Percentiles rank a stretch among this genome's conserved stretches.
These are phyloP conservation scores for Ceratobasidium sp. DNA, from an alignment of 1,284 basidiomycete species.

Conservation along the genomic window DNA sequence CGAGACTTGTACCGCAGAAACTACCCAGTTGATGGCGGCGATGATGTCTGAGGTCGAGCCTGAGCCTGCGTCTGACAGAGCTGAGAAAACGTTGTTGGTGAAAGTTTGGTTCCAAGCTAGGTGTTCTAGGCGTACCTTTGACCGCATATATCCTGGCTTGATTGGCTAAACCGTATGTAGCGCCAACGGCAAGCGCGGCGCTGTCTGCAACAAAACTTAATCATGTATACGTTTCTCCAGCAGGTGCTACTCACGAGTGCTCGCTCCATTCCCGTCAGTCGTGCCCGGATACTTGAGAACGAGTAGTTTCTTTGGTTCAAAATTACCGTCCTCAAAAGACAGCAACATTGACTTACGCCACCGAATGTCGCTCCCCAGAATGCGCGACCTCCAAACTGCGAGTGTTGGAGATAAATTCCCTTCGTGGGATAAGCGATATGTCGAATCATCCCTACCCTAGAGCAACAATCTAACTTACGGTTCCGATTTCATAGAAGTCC, in stretches of 20 bases:
- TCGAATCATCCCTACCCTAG: background rate
- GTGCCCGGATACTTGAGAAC: background rate
- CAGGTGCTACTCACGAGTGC: background rate
- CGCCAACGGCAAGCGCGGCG: slow-evolving; percentile 63
- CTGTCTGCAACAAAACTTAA: background rate
- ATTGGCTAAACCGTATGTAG: slow-evolving; percentile 95
- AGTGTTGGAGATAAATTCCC: slow-evolving; percentile 14
- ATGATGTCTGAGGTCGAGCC: slow-evolving; percentile 94
- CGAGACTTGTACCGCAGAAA: slow-evolving; percentile 57
- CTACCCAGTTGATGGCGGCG: slow-evolving; percentile 86
- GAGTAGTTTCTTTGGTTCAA: no score
- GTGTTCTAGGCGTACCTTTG: slow-evolving; percentile 64
- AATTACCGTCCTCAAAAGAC: no score
- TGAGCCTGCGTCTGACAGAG: slow-evolving; percentile 91
- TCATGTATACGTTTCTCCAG: background rate
- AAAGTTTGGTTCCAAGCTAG: background rate
- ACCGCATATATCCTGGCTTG: slow-evolving; percentile 92
- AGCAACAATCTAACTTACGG: background rate
- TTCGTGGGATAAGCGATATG: background rate
- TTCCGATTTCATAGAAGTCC: slow-evolving; percentile 21
- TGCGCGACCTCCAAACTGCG: slow-evolving; percentile 14
- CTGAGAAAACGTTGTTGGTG: slow-evolving; percentile 55
- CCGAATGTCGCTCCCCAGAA: slow-evolving; percentile 19
- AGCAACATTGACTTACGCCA: slow-evolving; percentile 1
- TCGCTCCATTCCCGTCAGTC: background rate